phyloP scores from a whole-genome alignment of 1,284 basidiomycete species.

The Leccinum pachyderme region DNA sequence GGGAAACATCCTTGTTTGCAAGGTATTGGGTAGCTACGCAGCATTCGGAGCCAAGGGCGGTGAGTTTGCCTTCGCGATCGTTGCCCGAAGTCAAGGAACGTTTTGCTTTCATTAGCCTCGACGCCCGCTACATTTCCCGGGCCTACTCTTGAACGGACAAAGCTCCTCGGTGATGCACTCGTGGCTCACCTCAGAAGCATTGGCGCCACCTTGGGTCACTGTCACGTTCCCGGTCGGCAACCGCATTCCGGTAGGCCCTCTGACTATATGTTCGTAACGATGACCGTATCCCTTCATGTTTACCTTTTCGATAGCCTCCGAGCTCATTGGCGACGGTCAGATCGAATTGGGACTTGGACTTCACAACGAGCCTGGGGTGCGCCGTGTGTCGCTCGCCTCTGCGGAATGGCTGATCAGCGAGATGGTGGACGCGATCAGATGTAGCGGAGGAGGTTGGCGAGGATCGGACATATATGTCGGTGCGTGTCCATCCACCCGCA shows the following conservation, averaged over 20 bases:
- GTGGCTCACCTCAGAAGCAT: conserved; percentile 48
- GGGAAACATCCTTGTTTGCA: conserved; percentile 69
- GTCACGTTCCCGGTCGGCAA: conserved; percentile 51
- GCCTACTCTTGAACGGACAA: conserved; percentile 23
- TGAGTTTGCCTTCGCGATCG: background rate
- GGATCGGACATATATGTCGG: conserved; percentile 12
- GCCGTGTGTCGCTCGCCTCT: conserved; percentile 33
- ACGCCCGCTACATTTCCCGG: background rate
- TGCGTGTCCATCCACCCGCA: background rate
- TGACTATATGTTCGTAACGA: conserved; percentile 29
- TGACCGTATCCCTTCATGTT: conserved; percentile 6
- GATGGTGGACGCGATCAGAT: conserved; percentile 38
- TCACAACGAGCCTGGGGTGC: conserved; percentile 58
- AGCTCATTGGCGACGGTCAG: conserved; percentile 12
- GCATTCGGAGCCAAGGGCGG: conserved; percentile 40
- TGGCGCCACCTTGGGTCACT: conserved; percentile 54
- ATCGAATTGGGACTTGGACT: conserved; percentile 54
- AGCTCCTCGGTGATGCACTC: conserved; percentile 46
- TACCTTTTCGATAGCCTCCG: conserved; percentile 1
- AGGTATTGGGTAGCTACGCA: conserved; percentile 59
- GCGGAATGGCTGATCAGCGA: conserved; percentile 35
- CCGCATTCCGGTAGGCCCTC: conserved; percentile 10
- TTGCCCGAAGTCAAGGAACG: background rate
- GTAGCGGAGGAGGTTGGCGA: conserved; percentile 17
- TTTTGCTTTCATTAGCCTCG: background rate